These are phyloP conservation scores for Taiozyma onychis DNA, from an alignment of 1,139 yeast species.

Conservation along the genomic window DNA sequence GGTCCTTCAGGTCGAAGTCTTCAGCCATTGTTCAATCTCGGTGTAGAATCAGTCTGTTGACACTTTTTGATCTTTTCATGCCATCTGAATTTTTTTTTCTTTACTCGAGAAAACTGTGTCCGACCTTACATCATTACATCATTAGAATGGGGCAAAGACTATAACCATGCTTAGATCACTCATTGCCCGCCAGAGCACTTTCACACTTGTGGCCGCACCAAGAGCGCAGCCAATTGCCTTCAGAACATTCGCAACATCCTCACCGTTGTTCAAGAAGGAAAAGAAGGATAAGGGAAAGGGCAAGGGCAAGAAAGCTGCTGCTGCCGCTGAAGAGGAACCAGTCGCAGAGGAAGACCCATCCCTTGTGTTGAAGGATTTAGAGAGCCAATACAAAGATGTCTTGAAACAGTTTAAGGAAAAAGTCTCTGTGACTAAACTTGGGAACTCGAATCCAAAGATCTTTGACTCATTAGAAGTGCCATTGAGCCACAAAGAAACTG, in stretches of 20 bases:
- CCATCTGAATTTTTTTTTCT: neutral
- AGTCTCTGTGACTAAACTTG: conserved; percentile 59
- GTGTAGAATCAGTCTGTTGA: neutral
- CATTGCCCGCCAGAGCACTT: neutral
- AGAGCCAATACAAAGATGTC: conserved; percentile 41
- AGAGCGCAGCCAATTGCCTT: neutral
- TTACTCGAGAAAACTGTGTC: neutral
- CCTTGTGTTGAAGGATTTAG: conserved; percentile 31
- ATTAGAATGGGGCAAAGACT: no score
- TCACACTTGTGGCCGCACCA: neutral
- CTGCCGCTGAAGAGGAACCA: conserved; percentile 7
- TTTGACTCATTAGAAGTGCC: conserved; percentile 56
- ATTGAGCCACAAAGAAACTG: conserved; percentile 41
- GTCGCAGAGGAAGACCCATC: conserved; percentile 26
- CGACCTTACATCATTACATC: neutral
- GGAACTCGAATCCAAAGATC: conserved; percentile 58
- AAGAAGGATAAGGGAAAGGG: conserved; percentile 1
- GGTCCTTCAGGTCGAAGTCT: conserved; percentile 1
- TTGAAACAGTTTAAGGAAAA: conserved; percentile 49
- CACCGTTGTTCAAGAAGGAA: conserved; percentile 4
- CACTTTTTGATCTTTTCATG: neutral
- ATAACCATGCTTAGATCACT: neutral
- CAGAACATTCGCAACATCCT: conserved; percentile 1
- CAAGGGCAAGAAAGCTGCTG: conserved; percentile 1
- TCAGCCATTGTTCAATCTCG: neutral